phyloP scores from a whole-genome alignment of 2,329 filamentous ascomycete species.

The Lecanicillium sp. region DNA sequence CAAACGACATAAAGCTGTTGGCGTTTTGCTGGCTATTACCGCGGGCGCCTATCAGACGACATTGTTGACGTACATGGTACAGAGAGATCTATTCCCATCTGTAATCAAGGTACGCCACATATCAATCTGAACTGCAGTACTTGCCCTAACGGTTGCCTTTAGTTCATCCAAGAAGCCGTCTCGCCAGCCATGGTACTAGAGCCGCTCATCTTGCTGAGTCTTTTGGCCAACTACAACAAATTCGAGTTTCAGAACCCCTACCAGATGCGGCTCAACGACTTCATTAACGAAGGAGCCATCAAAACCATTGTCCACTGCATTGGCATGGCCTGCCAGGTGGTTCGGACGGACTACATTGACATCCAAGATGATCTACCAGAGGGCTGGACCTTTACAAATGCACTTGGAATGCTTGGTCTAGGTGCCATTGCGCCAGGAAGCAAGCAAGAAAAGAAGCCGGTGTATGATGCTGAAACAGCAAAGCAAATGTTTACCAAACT shows the following conservation, averaged over 20 bases:
- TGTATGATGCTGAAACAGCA: slow-evolving; percentile 69
- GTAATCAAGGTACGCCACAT: slow-evolving; percentile 72
- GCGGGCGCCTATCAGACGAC: slow-evolving; percentile 96
- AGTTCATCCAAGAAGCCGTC: slow-evolving; percentile 79
- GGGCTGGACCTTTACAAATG: slow-evolving; percentile 77
- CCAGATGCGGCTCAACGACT: slow-evolving; percentile 83
- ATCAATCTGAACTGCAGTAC: slow-evolving; percentile 8
- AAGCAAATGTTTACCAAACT: slow-evolving; percentile 75
- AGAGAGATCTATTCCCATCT: slow-evolving; percentile 87
- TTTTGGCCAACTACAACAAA: slow-evolving; percentile 97
- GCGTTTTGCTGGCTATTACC: slow-evolving; percentile 75
- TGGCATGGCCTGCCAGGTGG: slow-evolving; percentile 60
- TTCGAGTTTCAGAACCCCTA: slow-evolving; percentile 99
- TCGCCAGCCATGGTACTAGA: slow-evolving; percentile 57
- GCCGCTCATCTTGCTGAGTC: slow-evolving; percentile 75
- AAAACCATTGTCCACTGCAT: slow-evolving; percentile 73
- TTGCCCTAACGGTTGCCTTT: neutral
- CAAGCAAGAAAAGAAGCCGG: slow-evolving; percentile 50
- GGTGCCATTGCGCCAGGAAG: slow-evolving; percentile 66
- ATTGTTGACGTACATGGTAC: slow-evolving; percentile 88
- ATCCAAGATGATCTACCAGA: slow-evolving; percentile 88
- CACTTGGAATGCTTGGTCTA: slow-evolving; percentile 78
- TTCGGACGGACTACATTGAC: slow-evolving; percentile 72
- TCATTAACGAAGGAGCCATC: slow-evolving; percentile 87
- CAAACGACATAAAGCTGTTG: slow-evolving; percentile 71